A percentile compares a stretch with the other conserved stretches of the same genome.
phyloP scores from a whole-genome alignment of 225 moss, liverwort and hornwort genomes.

The Climacium dendroides region DNA sequence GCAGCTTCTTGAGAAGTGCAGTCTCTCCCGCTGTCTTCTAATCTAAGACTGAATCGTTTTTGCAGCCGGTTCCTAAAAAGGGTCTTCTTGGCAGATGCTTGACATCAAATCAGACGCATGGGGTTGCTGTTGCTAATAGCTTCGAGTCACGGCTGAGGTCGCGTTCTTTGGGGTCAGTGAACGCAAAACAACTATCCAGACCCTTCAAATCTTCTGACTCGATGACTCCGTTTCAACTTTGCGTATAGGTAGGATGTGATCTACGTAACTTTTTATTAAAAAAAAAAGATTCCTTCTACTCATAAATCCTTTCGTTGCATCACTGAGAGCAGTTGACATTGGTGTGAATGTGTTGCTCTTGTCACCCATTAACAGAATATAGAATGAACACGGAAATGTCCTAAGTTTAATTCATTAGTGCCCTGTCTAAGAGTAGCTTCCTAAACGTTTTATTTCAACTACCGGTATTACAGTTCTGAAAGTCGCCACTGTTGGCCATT shows the following conservation, averaged over 20 bases:
- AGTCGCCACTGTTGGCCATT: not conserved
- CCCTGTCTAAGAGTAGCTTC: not conserved
- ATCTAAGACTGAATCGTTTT: not conserved
- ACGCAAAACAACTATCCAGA: not conserved
- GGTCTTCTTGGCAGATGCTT: slow-evolving; percentile 46
- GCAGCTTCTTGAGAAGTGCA: not conserved
- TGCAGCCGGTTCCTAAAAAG: slow-evolving; percentile 41
- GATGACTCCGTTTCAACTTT: slow-evolving; percentile 3
- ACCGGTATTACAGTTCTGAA: not conserved
- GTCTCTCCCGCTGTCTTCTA: not conserved
- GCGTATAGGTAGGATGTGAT: slow-evolving; percentile 7
- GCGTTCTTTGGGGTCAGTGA: slow-evolving; percentile 41
- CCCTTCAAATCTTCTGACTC: slow-evolving; percentile 17
- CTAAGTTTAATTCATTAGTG: not conserved
- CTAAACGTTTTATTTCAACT: not conserved
- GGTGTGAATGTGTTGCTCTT: not conserved
- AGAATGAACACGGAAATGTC: not conserved
- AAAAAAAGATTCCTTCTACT: not conserved
- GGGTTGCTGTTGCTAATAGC: slow-evolving; percentile 33
- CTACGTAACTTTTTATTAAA: not conserved
- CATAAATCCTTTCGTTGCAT: not conserved
- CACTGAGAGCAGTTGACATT: not conserved
- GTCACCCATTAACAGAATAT: not conserved
- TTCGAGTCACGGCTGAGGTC: slow-evolving; percentile 44
- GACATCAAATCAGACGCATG: slow-evolving; percentile 30